Conservation (phyloP, 1,284 basidiomycete genomes). For the Cutaneotrichosporon dermatis region DNA sequence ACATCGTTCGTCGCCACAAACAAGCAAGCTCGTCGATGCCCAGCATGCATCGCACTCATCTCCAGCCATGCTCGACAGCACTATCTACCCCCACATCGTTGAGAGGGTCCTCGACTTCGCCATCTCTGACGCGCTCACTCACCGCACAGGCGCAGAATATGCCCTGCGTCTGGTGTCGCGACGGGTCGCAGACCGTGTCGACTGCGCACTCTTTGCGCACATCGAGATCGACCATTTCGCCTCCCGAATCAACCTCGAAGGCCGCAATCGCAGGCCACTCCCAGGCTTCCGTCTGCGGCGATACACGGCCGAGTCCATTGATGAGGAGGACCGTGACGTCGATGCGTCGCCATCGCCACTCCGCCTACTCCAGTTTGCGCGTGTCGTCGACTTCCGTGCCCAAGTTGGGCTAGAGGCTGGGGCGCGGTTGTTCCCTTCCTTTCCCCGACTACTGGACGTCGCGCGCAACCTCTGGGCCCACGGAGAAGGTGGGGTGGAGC, state of each 20-base stretch:
- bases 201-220: neutral
- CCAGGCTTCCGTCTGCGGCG: neutral
- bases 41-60: too few species aligned
- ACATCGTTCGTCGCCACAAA: neutral
- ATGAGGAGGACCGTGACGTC: neutral
- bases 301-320: neutral
- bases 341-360: neutral
- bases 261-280: neutral
- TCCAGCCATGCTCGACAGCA: neutral
- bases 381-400: neutral
- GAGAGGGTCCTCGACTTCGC: neutral
- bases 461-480: neutral
- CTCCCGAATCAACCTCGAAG: neutral
- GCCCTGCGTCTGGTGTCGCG: neutral
- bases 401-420: neutral
- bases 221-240: neutral
- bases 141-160: neutral
- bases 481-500: neutral
- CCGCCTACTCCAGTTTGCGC: neutral
- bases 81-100: neutral
- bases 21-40: too few species aligned
- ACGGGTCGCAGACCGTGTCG: neutral
- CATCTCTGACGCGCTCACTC: neutral
- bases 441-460: neutral
- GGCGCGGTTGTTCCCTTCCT: neutral